Evolutionary conservation across 192 early-diverging fungal species (phyloP), one percentile per base, ranked within the genome.

Genomic region (Spinellus fusiger): DNA sequence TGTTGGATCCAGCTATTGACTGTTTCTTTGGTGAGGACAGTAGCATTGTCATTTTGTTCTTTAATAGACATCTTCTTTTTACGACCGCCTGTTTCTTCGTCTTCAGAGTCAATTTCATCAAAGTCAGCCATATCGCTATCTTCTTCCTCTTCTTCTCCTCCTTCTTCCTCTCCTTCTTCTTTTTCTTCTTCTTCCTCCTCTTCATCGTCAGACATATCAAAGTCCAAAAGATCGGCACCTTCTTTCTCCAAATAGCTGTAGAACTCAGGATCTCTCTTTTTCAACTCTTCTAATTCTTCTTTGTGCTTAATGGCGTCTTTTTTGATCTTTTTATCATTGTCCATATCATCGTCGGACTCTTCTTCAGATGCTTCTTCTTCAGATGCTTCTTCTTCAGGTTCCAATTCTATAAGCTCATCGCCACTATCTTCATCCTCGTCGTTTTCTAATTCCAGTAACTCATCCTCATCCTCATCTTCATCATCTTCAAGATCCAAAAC

Each of bases 241-340:
- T 96, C 75, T 16, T 57, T 32, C 66, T 73, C 70, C 27, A 77
- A 32, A 12, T 61, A 40, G 22, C 63, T 59, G 34, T 62, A 62
- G 12, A 73, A 34, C 20, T 16, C 3, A 10, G 49, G 29, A 46
- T 69, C 71, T 64, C 86, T 86, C 56, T 86, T 73, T 64, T 89
- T 88, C 73, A 97, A 78, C 6, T 84, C 78, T 40, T 96, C 88
- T 44, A 99, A 71, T 74, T 99, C 76, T 62, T 81, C 62, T 71
- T 91, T 93, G 69, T 94, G 91, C 38, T 73, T 66, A 0, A 75
- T 73, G 46, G 84, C 86, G 48, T 86, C 79, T 53, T 70, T 58
- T 70, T 73, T 63, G 48, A 73, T 22, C 61, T 76, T 63, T 61
- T 66, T 18, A 3, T 76, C 60, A 25, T 87, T 83, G 16, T 87